Conservation (phyloP, 2,329 filamentous ascomycete species). For the Phaeosphaeria sp. region DNA sequence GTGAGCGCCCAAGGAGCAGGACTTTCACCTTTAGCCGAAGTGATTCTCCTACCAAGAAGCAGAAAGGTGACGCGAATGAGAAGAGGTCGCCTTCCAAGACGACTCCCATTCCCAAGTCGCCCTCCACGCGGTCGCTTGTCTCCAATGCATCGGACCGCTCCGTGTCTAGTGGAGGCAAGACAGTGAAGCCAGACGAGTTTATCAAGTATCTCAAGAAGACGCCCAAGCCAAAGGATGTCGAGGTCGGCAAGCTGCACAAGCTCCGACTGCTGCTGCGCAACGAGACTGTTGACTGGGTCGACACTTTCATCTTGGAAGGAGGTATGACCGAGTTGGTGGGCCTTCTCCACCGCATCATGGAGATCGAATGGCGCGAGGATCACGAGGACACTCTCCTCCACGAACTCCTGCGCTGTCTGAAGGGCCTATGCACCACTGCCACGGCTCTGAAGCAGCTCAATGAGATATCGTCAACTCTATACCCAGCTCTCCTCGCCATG, state of each 20-base stretch:
- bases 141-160: constrained; percentile 64
- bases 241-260: constrained; percentile 96
- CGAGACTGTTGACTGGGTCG: constrained; percentile 95
- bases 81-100: constrained; percentile 70
- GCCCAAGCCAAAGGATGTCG: constrained; percentile 80
- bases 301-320: constrained; percentile 85
- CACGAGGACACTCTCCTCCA: constrained; percentile 94
- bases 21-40: constrained; percentile 81
- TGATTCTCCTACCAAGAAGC: constrained; percentile 78
- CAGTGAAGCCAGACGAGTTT: constrained; percentile 81
- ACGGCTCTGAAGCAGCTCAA: constrained; percentile 82
- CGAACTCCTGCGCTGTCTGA: constrained; percentile 90
- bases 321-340: constrained; percentile 92
- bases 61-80: constrained; percentile 65
- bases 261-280: constrained; percentile 87
- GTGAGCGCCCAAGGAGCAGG: constrained; percentile 67
- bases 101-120: constrained; percentile 69
- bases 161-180: constrained; percentile 73
- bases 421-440: constrained; percentile 91
- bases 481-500: constrained; percentile 85
- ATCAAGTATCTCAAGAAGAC: constrained; percentile 84
- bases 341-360: constrained; percentile 88
- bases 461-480: constrained; percentile 79
- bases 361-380: constrained; percentile 96
- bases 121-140: constrained; percentile 64